A percentile compares a stretch with the other conserved stretches of the same genome.
These are phyloP conservation scores for Tetrahymena borealis DNA, from an alignment of 73 alveolate species.

Conservation along the genomic window DNA sequence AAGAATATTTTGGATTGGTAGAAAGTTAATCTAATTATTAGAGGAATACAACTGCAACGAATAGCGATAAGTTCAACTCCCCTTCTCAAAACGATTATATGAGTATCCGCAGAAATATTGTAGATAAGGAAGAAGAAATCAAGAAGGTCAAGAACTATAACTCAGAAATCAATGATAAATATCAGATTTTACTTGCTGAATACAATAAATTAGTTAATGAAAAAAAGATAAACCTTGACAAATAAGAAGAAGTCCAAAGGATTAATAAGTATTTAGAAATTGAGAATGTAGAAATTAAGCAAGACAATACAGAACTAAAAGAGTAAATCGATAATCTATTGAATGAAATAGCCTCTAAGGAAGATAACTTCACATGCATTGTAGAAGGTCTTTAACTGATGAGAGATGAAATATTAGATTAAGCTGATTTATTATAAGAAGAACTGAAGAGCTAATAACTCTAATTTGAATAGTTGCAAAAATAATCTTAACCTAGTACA, in stretches of 20 bases:
- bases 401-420: background rate
- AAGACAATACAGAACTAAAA: background rate
- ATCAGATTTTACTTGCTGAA: background rate
- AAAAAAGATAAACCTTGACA: background rate
- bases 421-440: background rate
- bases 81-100: background rate
- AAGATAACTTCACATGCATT: background rate
- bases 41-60: background rate
- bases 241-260: background rate
- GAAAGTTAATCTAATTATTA: background rate
- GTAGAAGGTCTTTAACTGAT: background rate
- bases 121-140: background rate
- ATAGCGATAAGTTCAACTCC: background rate
- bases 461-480: background rate
- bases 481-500: background rate
- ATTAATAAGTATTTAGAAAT: background rate
- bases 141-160: background rate
- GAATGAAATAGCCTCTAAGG: background rate
- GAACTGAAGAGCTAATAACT: background rate
- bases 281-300: background rate
- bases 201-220: background rate
- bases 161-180: background rate
- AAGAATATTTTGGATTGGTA: background rate
- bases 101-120: background rate
- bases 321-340: background rate